Conservation (phyloP, 2,329 filamentous ascomycete genomes). For the Trichoderma sp. region DNA sequence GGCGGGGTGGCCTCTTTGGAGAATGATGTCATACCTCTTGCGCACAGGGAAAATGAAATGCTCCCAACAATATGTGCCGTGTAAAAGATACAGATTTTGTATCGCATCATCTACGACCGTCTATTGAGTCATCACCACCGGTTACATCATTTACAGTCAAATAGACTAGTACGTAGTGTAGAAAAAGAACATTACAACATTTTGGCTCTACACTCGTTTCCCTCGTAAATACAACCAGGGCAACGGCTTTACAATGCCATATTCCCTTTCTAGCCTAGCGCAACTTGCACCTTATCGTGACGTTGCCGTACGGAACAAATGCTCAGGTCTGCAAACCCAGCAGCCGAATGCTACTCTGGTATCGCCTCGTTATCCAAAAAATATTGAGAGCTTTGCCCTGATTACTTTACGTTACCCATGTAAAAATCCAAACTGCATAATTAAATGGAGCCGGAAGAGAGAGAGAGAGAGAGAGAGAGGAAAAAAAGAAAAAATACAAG, state of each 20-base stretch:
- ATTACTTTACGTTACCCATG: not conserved
- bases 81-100: not conserved
- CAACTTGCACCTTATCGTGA: not conserved
- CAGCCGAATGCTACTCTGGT: not conserved
- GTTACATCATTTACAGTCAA: not conserved
- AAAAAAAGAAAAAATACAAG: not conserved
- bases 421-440: not conserved
- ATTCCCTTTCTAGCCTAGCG: not conserved
- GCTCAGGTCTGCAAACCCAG: not conserved
- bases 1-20: not conserved
- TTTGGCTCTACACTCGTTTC: not conserved
- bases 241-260: not conserved
- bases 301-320: not conserved
- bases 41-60: not conserved
- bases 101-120: not conserved
- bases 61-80: not conserved
- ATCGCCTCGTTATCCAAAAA: not conserved
- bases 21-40: not conserved
- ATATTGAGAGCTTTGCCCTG: not conserved
- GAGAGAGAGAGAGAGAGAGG: too few relatives aligned
- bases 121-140: not conserved
- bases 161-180: not conserved
- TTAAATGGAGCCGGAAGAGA: not conserved
- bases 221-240: not conserved
- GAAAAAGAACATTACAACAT: not conserved